Conservation (phyloP, 345 rosid species). For the Orychophragmus violaceus region DNA sequence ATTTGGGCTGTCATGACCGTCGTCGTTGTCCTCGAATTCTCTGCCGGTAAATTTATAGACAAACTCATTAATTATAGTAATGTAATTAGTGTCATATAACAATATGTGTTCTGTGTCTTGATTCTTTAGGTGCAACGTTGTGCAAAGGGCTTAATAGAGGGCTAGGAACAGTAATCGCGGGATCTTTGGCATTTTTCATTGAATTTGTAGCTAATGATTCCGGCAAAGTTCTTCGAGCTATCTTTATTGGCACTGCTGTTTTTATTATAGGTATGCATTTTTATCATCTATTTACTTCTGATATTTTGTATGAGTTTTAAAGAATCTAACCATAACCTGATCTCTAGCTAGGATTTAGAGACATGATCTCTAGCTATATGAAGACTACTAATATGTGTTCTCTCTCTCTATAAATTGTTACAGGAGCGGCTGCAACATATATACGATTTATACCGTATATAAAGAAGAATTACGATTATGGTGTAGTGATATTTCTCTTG, state of each 20-base stretch:
- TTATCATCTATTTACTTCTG: not conserved
- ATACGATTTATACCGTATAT: constrained; percentile 70
- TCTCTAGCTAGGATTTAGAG: not conserved
- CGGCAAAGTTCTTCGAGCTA: constrained; percentile 49
- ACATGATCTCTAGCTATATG: not conserved
- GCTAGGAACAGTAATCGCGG: constrained; percentile 66
- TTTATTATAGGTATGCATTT: constrained; percentile 51
- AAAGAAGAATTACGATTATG: constrained; percentile 86
- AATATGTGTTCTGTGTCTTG: not conserved
- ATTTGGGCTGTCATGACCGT: constrained; percentile 95
- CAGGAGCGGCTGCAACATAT: constrained; percentile 74
- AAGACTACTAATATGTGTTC: not conserved
- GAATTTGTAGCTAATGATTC: constrained; percentile 54
- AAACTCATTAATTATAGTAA: not conserved
- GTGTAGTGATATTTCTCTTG: constrained; percentile 78
- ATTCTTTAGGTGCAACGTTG: constrained; percentile 61
- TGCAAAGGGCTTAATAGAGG: constrained; percentile 85
- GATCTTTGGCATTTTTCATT: constrained; percentile 60
- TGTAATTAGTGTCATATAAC: not conserved
- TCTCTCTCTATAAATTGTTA: not conserved
- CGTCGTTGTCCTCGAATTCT: constrained; percentile 82
- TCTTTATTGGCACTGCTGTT: constrained; percentile 70
- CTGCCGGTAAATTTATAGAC: constrained; percentile 53
- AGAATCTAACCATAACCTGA: not conserved
- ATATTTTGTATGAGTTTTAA: not conserved